These are phyloP conservation scores for Blumeriella jaapii DNA, from an alignment of 2,329 filamentous ascomycete species.

Conservation along the genomic window DNA sequence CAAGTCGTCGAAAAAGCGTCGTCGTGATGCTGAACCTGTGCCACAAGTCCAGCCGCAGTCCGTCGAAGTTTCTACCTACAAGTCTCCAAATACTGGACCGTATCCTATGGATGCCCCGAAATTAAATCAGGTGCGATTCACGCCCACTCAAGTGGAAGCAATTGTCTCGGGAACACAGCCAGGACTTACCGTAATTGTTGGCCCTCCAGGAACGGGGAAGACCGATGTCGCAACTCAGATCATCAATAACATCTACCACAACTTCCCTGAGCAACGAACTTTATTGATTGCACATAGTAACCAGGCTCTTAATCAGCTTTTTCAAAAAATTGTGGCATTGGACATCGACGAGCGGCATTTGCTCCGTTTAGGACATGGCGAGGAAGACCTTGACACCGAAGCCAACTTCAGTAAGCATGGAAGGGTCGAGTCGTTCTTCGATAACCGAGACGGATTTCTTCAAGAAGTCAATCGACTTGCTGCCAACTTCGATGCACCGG, in stretches of 20 bases:
- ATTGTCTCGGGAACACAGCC: constrained; percentile 91
- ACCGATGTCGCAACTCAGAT: constrained; percentile 98
- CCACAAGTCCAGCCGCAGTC: constrained; percentile 52
- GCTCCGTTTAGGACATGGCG: constrained; percentile 82
- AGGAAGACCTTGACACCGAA: constrained; percentile 83
- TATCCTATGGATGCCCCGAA: constrained; percentile 79
- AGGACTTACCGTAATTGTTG: constrained; percentile 85
- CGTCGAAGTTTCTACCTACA: constrained; percentile 80
- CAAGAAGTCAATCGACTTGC: constrained; percentile 79
- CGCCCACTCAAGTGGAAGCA: constrained; percentile 80
- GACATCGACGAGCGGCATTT: constrained; percentile 95
- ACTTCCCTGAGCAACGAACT: constrained; percentile 87
- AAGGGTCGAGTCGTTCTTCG: constrained; percentile 87
- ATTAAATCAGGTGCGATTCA: constrained; percentile 77
- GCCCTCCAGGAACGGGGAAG: constrained; percentile 92
- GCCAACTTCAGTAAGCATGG: constrained; percentile 88
- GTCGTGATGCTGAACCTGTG: constrained; percentile 62
- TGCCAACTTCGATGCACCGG: constrained; percentile 71
- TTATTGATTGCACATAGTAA: constrained; percentile 93
- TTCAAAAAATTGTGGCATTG: constrained; percentile 92
- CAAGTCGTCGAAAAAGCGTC: constrained; percentile 74
- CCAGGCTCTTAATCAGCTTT: constrained; percentile 92
- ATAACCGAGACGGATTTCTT: constrained; percentile 70
- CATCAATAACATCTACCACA: constrained; percentile 98
- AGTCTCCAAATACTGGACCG: constrained; percentile 76